Evolutionary conservation across 2,329 filamentous ascomycete genomes (phyloP).

Genomic region (Tolypocladium ophioglossoides): DNA sequence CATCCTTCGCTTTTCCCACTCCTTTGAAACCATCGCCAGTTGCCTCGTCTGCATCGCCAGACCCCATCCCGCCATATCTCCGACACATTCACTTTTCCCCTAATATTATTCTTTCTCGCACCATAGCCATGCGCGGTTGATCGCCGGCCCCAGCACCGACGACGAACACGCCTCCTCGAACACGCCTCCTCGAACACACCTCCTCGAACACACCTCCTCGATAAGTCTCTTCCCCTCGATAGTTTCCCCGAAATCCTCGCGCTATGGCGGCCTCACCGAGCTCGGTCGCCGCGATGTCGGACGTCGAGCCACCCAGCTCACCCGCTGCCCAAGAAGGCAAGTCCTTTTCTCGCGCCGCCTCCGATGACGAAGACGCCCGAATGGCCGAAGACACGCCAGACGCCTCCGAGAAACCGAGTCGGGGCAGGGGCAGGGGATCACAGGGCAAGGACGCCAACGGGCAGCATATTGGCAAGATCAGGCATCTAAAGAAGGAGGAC

Average conservation of each 20-base stretch:
- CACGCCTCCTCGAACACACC: not conserved
- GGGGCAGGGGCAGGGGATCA: conserved; percentile 23
- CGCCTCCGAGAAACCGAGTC: conserved; percentile 26
- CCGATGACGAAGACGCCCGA: conserved; percentile 36
- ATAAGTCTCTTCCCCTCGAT: not conserved
- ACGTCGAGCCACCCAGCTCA: conserved; percentile 35
- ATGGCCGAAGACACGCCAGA: conserved; percentile 34
- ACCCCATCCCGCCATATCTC: too few species aligned
- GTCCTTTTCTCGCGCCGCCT: conserved; percentile 34
- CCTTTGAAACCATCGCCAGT: not conserved
- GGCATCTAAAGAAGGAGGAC: conserved; percentile 81
- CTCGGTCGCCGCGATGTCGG: conserved; percentile 31
- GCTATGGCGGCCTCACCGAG: conserved; percentile 30
- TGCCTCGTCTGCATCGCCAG: not conserved
- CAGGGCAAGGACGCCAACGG: conserved; percentile 23
- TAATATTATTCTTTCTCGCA: not conserved
- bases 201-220: too few species aligned
- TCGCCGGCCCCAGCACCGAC: not conserved
- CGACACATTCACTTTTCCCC: not conserved
- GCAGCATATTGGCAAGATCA: conserved; percentile 55
- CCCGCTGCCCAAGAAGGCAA: conserved; percentile 30
- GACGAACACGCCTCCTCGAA: not conserved
- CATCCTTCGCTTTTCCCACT: not conserved
- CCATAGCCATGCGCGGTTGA: not conserved
- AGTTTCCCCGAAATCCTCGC: not conserved